Conservation (phyloP, 2,329 filamentous ascomycete species). For the Zymoseptoria tritici region DNA sequence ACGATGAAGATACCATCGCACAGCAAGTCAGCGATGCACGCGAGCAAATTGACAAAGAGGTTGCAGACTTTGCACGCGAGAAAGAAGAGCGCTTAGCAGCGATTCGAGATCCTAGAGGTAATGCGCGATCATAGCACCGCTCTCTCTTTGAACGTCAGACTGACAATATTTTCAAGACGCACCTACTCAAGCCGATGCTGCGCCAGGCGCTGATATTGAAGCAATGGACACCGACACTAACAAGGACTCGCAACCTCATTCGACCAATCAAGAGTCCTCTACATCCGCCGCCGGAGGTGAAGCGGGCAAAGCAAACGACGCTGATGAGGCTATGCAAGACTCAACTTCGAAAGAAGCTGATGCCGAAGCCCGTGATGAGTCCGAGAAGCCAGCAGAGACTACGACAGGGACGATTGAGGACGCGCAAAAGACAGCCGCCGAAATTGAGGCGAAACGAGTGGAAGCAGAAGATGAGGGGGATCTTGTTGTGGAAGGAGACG, state of each 20-base stretch:
- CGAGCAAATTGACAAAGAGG: slow-evolving; percentile 56
- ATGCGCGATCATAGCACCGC: not conserved
- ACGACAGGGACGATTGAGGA: slow-evolving; percentile 12
- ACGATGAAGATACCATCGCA: slow-evolving; percentile 64
- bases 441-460: slow-evolving; percentile 15
- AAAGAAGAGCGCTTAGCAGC: slow-evolving; percentile 9
- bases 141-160: not conserved
- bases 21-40: slow-evolving; percentile 62
- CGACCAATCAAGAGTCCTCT: slow-evolving; percentile 1
- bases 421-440: slow-evolving; percentile 2
- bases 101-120: slow-evolving; percentile 5
- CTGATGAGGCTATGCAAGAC: not conserved
- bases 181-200: not conserved
- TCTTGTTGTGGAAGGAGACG: slow-evolving; percentile 69
- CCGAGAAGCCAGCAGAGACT: not conserved
- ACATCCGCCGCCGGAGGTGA: not conserved
- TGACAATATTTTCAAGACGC: not conserved
- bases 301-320: not conserved
- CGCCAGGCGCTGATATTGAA: not conserved
- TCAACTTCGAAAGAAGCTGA: slow-evolving; percentile 3
- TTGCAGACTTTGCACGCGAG: slow-evolving; percentile 51
- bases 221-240: not conserved
- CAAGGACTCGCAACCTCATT: not conserved
- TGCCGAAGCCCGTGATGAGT: slow-evolving; percentile 4
- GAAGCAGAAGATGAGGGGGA: slow-evolving; percentile 61